Evolutionary conservation across 2,329 filamentous ascomycete species (phyloP).

Genomic region (Alternaria conjuncta): DNA sequence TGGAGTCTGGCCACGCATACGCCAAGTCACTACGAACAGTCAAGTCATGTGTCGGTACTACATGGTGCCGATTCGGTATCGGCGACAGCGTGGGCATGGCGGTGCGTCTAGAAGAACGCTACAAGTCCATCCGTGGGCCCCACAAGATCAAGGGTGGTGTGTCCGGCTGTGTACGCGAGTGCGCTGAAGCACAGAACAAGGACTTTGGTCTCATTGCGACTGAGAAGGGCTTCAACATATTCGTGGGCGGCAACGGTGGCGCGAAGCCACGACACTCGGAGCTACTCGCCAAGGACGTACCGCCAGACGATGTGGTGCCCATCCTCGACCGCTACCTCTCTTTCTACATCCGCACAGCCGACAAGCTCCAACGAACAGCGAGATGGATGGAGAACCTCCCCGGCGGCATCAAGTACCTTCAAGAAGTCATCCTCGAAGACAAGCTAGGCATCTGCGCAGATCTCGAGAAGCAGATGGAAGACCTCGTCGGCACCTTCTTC

Average conservation of each 20-base stretch:
- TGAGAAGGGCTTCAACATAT: conserved; percentile 93
- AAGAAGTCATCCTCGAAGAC: conserved; percentile 82
- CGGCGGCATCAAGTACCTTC: conserved; percentile 82
- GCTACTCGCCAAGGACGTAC: conserved; percentile 83
- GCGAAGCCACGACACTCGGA: conserved; percentile 84
- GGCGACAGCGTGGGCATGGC: conserved; percentile 93
- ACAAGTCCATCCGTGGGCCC: conserved; percentile 87
- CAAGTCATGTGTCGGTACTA: conserved; percentile 89
- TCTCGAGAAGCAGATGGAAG: conserved; percentile 86
- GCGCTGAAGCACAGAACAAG: conserved; percentile 90
- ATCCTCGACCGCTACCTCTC: conserved; percentile 89
- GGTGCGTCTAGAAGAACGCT: conserved; percentile 83
- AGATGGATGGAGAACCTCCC: conserved; percentile 86
- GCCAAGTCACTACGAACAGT: conserved; percentile 88
- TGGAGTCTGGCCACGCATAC: conserved; percentile 92
- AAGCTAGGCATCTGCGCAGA: conserved; percentile 84
- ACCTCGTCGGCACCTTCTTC: conserved; percentile 82
- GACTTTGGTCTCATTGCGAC: conserved; percentile 93
- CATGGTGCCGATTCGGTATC: conserved; percentile 89
- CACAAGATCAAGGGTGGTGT: conserved; percentile 94
- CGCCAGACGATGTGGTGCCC: conserved; percentile 79
- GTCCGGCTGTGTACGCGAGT: conserved; percentile 89
- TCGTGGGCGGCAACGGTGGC: conserved; percentile 87
- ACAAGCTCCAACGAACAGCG: conserved; percentile 87
- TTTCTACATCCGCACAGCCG: conserved; percentile 92